Evolutionary conservation across 1,139 yeast species (phyloP), one percentile per base, ranked within the genome.

Genomic region (Sugiyamaella castrensis): DNA sequence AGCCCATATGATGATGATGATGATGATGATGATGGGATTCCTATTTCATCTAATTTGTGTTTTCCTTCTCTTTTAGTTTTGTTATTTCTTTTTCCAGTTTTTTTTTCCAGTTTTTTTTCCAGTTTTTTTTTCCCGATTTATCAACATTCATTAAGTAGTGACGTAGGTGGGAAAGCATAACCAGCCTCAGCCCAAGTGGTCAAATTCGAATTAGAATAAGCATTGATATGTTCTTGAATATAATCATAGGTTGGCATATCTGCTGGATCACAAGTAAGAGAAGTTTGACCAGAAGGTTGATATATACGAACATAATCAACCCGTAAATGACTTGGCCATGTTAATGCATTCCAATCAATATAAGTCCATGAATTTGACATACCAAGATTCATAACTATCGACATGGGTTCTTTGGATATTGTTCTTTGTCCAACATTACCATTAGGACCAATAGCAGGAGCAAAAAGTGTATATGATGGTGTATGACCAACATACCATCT

Each of bases 361-460:
- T 84, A 83, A 1, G 87, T 84, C 95, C 95, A 87, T 48, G 81
- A 79, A 55, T 81, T 81, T 7, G 95, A 87, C 46, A 87, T 69
- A 66, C 94, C 96, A 66, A 87, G 67, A 65, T 87, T 87, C 73
- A 87, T 64, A 55, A 88, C 72, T 34, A 88, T 72, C 1, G 88
- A 75, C 95, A 88, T 86, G 53, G 96, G 96, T 65, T 88, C 96
- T 65, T 84, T 82, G 12, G 92, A 76, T 42, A 88, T 76, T 50
- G 75, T 66, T 63, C 96, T 78, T 80, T 83, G 79, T 13, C 81
- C 91, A 50, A 88, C 70, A 63, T 88, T 88, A 53, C 96, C 96
- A 64, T 84, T 84, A 13, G 95, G 92, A 53, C 84, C 84, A 43
- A 87, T 68, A 1, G 92, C 82, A 10, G 72, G 72, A 0, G 87